Base-by-base conservation (phyloP, 352 stramenopile genomes). In the Phytophthora niederhauseri region DNA sequence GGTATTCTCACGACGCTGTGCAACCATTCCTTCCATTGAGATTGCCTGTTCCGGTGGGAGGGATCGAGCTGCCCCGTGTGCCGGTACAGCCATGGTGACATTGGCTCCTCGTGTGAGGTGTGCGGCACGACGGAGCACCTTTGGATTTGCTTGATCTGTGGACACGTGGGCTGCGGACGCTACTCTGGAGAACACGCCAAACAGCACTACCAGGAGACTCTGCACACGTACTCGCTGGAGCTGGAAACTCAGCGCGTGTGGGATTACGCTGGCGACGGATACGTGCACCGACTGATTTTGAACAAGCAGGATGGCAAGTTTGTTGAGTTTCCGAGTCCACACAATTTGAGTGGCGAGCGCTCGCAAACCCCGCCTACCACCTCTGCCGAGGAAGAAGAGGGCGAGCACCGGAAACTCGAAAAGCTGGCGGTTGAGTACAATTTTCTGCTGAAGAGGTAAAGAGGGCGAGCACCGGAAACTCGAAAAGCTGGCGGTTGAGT, bases 11-110 rank as follows among this genome's bases (percentile, higher is more conserved):
- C 97, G 30, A 99, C 97, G 24, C 85, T 98, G 51, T 99, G 97
- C 78, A 99, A 99, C 75, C 97, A 99, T 80, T 98, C 92, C 19
- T 99, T 99, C 74, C 97, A 99, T 81, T 97, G 97, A 57, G 91
- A 98, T 66, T 99, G 97, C 73, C 76, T 99, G 2, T 91, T 95
- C 64, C 91, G 92, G 56, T 99, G 96, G 90, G 87, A 98, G 82
- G 96, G 97, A 58, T 97, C 92, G 51, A 97, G 93, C 45, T 99
- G 97, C 66, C 96, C 97, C 0, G 97, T 99, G 41, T 99, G 97
- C 76, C 85, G 97, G 55, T 99, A 98, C 75, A 98, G 98, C 67
- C 97, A 98, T 75, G 92, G 92, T 45, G 94, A 98, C 67, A 96
- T 97, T 50, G 82, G 95, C 6, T 98, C 92, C 24, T 80, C 93